Percentiles rank a stretch among this genome's conserved stretches.
Conservation (phyloP, 2,329 filamentous ascomycete species). For the Cercospora zeina region DNA sequence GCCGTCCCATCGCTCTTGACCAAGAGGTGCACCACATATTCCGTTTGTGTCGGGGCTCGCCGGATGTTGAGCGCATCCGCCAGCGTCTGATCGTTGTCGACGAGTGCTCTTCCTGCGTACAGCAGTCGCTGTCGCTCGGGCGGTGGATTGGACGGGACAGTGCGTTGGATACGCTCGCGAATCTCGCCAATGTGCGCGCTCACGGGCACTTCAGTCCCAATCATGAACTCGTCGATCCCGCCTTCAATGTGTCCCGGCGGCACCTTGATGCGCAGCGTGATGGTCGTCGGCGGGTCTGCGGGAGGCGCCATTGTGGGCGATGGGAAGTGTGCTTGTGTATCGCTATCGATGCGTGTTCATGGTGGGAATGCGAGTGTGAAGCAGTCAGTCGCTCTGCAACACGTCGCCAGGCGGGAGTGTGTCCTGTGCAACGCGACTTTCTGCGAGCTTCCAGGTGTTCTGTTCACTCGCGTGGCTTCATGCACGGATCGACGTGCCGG, state of each 20-base stretch:
- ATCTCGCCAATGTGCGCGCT: conserved; percentile 53
- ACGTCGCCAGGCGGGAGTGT: background rate
- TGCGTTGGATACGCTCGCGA: conserved; percentile 54
- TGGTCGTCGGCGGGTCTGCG: conserved; percentile 34
- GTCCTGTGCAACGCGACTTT: conserved; percentile 1
- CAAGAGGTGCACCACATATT: conserved; percentile 41
- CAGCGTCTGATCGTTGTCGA: conserved; percentile 52
- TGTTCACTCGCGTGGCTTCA: conserved; percentile 11
- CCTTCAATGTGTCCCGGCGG: conserved; percentile 37
- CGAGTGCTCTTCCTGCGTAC: conserved; percentile 57
- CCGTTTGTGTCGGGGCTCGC: conserved; percentile 47
- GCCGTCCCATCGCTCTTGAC: conserved; percentile 33
- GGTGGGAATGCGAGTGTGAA: background rate
- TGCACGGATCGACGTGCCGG: background rate
- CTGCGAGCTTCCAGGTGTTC: conserved; percentile 3
- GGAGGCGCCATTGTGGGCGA: conserved; percentile 32
- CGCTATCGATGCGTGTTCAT: conserved; percentile 1
- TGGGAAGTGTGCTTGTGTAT: background rate
- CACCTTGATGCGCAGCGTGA: conserved; percentile 39
- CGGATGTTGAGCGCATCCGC: conserved; percentile 53
- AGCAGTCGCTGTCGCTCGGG: conserved; percentile 58
- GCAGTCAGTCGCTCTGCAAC: background rate
- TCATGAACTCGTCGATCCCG: conserved; percentile 34
- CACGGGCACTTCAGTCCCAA: conserved; percentile 33
- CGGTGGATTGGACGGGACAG: conserved; percentile 50